phyloP scores from a whole-genome alignment of 352 stramenopile genomes.

The Phytophthora vignae region DNA sequence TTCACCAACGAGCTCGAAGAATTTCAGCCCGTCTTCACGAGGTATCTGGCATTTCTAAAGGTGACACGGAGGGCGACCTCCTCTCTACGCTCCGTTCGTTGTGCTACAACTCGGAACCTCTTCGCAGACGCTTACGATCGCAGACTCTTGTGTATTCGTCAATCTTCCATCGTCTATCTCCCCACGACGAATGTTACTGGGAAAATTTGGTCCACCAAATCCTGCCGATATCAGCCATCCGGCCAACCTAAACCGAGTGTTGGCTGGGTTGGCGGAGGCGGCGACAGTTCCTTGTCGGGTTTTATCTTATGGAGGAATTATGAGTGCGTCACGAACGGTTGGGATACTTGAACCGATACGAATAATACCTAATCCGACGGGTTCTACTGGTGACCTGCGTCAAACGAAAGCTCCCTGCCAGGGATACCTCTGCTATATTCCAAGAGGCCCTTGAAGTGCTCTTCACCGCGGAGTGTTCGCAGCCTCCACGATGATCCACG shows the following conservation, averaged over 20 bases:
- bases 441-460: too few relatives aligned
- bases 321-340: neutral
- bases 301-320: neutral
- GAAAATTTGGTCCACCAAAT: neutral
- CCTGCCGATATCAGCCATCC: neutral
- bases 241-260: neutral
- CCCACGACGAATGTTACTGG: neutral
- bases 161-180: neutral
- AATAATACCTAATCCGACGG: neutral
- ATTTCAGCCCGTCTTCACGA: slow-evolving; percentile 6
- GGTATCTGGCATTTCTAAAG: neutral
- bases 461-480: too few relatives aligned
- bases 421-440: too few relatives aligned
- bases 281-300: neutral
- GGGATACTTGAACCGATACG: neutral
- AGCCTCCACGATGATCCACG: too few relatives aligned
- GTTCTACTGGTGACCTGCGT: neutral
- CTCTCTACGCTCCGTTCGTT: neutral
- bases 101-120: neutral
- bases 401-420: neutral
- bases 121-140: neutral
- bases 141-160: neutral
- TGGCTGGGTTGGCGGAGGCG: neutral
- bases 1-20: slow-evolving; percentile 7
- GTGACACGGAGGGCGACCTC: neutral